phyloP scores from a whole-genome alignment of 2,329 filamentous ascomycete genomes.

The Alternaria triticina region DNA sequence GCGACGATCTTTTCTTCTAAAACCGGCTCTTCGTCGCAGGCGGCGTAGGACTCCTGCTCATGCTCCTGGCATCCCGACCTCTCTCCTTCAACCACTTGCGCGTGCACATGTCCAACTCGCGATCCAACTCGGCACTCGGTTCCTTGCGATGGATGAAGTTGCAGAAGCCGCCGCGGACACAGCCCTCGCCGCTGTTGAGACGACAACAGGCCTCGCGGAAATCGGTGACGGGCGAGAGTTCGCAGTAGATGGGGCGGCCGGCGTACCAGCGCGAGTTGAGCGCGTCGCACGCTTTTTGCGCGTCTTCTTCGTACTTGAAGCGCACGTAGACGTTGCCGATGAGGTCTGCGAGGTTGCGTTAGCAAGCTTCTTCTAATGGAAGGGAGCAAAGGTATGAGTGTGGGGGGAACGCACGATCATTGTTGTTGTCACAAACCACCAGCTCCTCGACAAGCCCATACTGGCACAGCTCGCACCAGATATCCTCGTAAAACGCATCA shows the following conservation, averaged over 20 bases:
- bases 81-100: slow-evolving; percentile 95
- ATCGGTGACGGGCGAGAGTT: slow-evolving; percentile 94
- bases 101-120: slow-evolving; percentile 83
- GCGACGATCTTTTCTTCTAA: neutral
- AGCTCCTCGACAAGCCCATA: slow-evolving; percentile 97
- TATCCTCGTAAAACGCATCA: slow-evolving; percentile 99
- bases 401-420: slow-evolving; percentile 69
- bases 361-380: neutral
- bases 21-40: slow-evolving; percentile 61
- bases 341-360: slow-evolving; percentile 65
- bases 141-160: slow-evolving; percentile 99
- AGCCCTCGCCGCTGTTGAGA: slow-evolving; percentile 92
- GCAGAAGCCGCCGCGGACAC: slow-evolving; percentile 95
- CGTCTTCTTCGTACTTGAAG: slow-evolving; percentile 99
- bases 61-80: slow-evolving; percentile 83
- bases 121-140: slow-evolving; percentile 84
- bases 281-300: slow-evolving; percentile 90
- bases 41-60: slow-evolving; percentile 81
- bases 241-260: slow-evolving; percentile 95
- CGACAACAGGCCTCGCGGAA: slow-evolving; percentile 97
- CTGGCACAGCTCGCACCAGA: slow-evolving; percentile 99
- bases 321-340: slow-evolving; percentile 99
- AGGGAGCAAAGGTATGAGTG: no score
- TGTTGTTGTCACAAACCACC: slow-evolving; percentile 99
- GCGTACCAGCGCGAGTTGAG: slow-evolving; percentile 97